Conservation (phyloP, 108 stramenopile genomes). For the Nitzschia sp. region DNA sequence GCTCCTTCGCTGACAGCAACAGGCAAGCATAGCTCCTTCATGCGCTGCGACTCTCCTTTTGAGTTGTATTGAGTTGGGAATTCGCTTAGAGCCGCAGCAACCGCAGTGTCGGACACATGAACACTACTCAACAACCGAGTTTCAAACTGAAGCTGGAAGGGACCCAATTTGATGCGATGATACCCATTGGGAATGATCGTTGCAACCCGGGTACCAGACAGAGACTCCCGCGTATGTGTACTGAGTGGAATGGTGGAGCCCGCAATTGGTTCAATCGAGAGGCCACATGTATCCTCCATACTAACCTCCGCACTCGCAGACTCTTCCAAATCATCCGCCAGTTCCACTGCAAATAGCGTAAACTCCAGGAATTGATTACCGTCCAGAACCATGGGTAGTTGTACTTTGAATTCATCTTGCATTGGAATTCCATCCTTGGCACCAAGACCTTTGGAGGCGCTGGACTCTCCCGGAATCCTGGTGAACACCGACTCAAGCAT, state of each 20-base stretch:
- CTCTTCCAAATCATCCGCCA: conserved; percentile 27
- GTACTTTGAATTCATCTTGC: conserved; percentile 79
- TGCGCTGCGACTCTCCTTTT: background rate
- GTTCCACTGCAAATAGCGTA: conserved; percentile 52
- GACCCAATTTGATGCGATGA: conserved; percentile 74
- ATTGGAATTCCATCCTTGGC: conserved; percentile 43
- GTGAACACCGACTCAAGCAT: conserved; percentile 63
- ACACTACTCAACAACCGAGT: conserved; percentile 66
- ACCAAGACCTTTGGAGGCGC: conserved; percentile 2
- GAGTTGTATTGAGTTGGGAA: conserved; percentile 39
- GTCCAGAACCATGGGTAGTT: conserved; percentile 74
- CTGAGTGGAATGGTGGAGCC: conserved; percentile 72
- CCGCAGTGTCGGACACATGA: conserved; percentile 69
- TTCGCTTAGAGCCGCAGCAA: conserved; percentile 68
- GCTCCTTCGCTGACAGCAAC: background rate
- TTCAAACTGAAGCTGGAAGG: conserved; percentile 75
- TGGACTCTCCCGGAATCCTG: conserved; percentile 35
- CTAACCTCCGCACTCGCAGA: conserved; percentile 4
- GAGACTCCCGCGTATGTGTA: conserved; percentile 54
- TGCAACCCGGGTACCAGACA: conserved; percentile 51
- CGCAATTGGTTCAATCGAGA: conserved; percentile 32
- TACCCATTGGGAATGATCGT: conserved; percentile 81
- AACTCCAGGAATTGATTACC: conserved; percentile 71
- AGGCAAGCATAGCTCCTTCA: conserved; percentile 14
- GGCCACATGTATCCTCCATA: conserved; percentile 20